phyloP scores from a whole-genome alignment of 495 filamentous ascomycete genomes.

The Aspergillus nidulans region DNA sequence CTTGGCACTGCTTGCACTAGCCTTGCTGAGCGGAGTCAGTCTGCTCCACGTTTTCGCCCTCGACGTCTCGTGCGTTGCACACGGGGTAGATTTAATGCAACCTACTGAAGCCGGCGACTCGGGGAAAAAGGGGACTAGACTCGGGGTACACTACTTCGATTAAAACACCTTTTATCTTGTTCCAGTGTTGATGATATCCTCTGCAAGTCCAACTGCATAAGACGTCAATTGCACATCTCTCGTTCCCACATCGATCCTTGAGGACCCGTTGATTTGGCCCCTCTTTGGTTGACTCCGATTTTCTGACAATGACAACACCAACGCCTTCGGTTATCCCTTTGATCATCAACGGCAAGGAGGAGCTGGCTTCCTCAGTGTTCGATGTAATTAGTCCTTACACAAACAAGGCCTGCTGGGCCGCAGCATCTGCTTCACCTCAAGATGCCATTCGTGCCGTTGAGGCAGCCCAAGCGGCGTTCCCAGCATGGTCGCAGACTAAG shows the following conservation, averaged over 20 bases:
- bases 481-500: constrained; percentile 64
- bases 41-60: not conserved
- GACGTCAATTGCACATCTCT: not conserved
- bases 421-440: constrained; percentile 54
- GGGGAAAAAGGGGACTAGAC: too few relatives aligned
- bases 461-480: constrained; percentile 65
- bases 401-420: constrained; percentile 57
- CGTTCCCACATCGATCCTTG: not conserved
- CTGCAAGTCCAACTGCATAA: not conserved
- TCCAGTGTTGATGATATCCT: not conserved
- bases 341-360: constrained; percentile 65
- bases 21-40: not conserved
- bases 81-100: too few relatives aligned
- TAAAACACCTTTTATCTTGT: too few relatives aligned
- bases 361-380: constrained; percentile 52
- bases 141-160: too few relatives aligned
- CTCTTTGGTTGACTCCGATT: not conserved
- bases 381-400: constrained; percentile 64
- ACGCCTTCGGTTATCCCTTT: constrained; percentile 52
- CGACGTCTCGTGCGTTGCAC: too few relatives aligned
- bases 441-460: constrained; percentile 62
- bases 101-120: too few relatives aligned
- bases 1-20: not conserved
- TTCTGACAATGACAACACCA: constrained; percentile 8
- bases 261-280: not conserved